Percentiles rank a stretch among this genome's conserved stretches.
Evolutionary conservation across 768 basidiomycete genomes (phyloP).

Genomic region (Chalciporus pseudorubinellus): DNA sequence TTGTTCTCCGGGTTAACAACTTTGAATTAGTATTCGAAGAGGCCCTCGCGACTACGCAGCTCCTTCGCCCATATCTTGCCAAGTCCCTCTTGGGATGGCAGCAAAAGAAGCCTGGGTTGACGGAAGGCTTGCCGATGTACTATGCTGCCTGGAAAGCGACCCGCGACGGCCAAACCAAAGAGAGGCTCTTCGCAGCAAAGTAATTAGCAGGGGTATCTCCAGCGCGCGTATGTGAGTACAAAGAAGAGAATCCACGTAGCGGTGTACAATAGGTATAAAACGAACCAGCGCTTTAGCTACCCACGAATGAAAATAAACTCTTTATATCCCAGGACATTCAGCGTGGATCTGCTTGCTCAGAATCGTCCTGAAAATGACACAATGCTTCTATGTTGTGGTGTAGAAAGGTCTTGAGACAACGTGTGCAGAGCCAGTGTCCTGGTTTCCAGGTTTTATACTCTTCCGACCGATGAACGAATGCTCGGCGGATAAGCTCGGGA

Average conservation of each 20-base stretch:
- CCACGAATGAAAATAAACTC: background rate
- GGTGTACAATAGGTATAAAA: background rate
- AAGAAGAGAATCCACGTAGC: background rate
- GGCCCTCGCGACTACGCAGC: conserved; percentile 18
- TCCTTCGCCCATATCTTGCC: conserved; percentile 25
- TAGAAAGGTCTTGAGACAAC: conserved; percentile 9
- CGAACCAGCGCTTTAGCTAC: background rate
- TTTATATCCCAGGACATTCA: background rate
- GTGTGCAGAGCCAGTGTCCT: conserved; percentile 11
- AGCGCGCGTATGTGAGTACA: background rate
- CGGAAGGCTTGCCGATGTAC: conserved; percentile 33
- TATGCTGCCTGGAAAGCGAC: conserved; percentile 25
- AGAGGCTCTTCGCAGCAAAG: conserved; percentile 2
- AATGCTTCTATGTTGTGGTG: conserved; percentile 8
- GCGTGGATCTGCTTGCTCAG: background rate
- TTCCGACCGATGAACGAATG: conserved; percentile 5
- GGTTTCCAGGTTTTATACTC: conserved; percentile 8
- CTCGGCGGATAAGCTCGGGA: background rate
- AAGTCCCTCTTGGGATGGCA: conserved; percentile 34
- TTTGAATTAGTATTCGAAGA: conserved; percentile 20
- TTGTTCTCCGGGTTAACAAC: background rate
- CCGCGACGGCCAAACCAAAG: conserved; percentile 5
- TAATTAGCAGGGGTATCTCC: background rate
- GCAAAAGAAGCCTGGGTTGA: conserved; percentile 31
- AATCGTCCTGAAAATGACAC: background rate